Evolutionary conservation across 2,329 filamentous ascomycete genomes (phyloP), one percentile per base, ranked within the genome.

Genomic region (Botrytis tulipae): DNA sequence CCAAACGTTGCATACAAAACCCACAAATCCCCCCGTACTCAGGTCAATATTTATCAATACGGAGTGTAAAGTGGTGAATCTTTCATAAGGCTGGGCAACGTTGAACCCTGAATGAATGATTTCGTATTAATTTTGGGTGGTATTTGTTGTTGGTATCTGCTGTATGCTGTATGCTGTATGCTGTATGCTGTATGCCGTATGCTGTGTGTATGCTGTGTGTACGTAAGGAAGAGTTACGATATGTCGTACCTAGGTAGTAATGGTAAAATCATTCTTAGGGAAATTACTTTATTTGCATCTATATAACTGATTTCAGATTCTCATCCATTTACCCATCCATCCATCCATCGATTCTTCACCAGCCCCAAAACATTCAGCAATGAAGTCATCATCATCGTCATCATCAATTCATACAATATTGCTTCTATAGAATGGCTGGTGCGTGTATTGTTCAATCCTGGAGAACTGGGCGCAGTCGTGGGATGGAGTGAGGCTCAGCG

Each of bases 401-500:
- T 44, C 42, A 20, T 70, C 14, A 40, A 29, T 46, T 70, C n/a
- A 44, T 29, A 14, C 42, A 37, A 35, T 8, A 35, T 42, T 29
- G 29, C 16, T 40, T n/a, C n/a, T 20, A 20, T 10, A 32, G 10
- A 35, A 68, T 68, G 44, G 44, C 40, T 37, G 40, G 20, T 67
- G 44, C 22, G 12, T 40, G 10, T 14, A 65, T 22, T 32, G 37
- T 54, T 54, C n/a, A 29, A 46, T 37, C 68, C 57, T 10, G 46
- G 40, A 42, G 32, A 22, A 59, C 37, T 59, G 61, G 70, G 60
- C 70, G 70, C 29, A 72, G 61, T 54, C 18, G n/a, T 37, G 14
- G 25, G n/a, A 54, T 25, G 16, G 16, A 46, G 44, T 65, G 70
- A 71, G 70, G 59, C 70, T 71, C 70, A 65, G 69, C 57, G n/a